phyloP scores from a whole-genome alignment of 345 rosid genomes.

The Populus davidiana region DNA sequence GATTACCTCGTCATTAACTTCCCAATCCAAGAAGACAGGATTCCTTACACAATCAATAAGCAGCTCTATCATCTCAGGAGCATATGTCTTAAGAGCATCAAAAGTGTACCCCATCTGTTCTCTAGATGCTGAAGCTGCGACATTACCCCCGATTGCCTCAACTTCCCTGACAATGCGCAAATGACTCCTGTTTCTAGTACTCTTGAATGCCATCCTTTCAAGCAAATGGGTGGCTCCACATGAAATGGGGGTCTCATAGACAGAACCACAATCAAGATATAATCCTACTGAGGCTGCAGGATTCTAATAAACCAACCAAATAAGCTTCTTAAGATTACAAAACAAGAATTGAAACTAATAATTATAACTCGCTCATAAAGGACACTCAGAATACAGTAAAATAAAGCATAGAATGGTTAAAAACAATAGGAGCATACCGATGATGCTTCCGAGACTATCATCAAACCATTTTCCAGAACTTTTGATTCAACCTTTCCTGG shows the following conservation, averaged over 20 bases:
- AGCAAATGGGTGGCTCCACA: slow-evolving; percentile 78
- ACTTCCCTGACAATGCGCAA: slow-evolving; percentile 69
- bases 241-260: slow-evolving; percentile 60
- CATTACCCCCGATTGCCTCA: slow-evolving; percentile 82
- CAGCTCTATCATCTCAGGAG: slow-evolving; percentile 90
- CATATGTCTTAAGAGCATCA: slow-evolving; percentile 87
- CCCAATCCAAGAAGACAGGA: slow-evolving; percentile 92
- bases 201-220: slow-evolving; percentile 87
- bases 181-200: slow-evolving; percentile 75
- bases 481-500: slow-evolving; percentile 55
- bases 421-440: slow-evolving; percentile 30
- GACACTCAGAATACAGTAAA: not conserved
- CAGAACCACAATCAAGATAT: slow-evolving; percentile 66
- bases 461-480: slow-evolving; percentile 70
- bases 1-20: slow-evolving; percentile 73
- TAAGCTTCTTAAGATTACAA: not conserved
- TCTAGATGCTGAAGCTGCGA: slow-evolving; percentile 74
- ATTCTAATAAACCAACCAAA: slow-evolving; percentile 42
- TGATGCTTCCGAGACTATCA: slow-evolving; percentile 66
- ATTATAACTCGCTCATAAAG: not conserved
- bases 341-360: not conserved
- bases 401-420: not conserved
- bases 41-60: slow-evolving; percentile 82
- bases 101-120: slow-evolving; percentile 83
- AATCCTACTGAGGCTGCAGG: slow-evolving; percentile 83